These are phyloP conservation scores for Carex myosuroides DNA, from an alignment of 176 grass and related monocot genomes.

Conservation along the genomic window DNA sequence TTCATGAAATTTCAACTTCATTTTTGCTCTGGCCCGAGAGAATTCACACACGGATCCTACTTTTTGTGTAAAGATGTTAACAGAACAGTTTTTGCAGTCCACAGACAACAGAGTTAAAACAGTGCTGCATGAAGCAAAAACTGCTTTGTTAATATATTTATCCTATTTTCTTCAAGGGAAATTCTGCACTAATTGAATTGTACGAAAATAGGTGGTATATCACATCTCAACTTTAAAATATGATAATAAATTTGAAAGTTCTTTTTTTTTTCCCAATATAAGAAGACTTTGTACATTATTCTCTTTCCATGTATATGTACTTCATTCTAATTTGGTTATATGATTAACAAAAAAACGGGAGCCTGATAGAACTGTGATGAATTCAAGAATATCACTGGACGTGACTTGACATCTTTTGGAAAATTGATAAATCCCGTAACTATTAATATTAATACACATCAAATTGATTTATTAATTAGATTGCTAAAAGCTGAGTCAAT, in stretches of 20 bases:
- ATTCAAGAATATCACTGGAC: constrained; percentile 7
- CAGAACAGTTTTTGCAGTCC: too few species aligned
- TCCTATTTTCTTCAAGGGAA: too few species aligned
- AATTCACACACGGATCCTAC: too few species aligned
- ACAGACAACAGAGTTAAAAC: too few species aligned
- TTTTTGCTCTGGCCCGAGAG: background rate
- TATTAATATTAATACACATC: background rate
- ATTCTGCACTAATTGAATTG: background rate
- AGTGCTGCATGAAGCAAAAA: too few species aligned
- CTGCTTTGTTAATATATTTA: too few species aligned
- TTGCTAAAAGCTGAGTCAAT: constrained; percentile 22
- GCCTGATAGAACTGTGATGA: background rate
- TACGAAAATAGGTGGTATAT: background rate
- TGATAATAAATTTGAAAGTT: background rate
- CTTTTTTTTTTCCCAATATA: background rate
- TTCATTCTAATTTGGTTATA: constrained; percentile 5
- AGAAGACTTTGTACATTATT: background rate
- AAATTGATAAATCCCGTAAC: background rate
- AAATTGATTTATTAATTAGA: constrained; percentile 1
- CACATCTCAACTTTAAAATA: background rate
- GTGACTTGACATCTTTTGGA: constrained; percentile 1
- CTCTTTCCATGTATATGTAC: background rate
- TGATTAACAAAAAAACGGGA: background rate
- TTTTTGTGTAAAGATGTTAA: too few species aligned
- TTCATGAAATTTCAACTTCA: background rate